These are phyloP conservation scores for Cladosporium cucumerinum DNA, from an alignment of 2,329 filamentous ascomycete genomes.

Conservation along the genomic window DNA sequence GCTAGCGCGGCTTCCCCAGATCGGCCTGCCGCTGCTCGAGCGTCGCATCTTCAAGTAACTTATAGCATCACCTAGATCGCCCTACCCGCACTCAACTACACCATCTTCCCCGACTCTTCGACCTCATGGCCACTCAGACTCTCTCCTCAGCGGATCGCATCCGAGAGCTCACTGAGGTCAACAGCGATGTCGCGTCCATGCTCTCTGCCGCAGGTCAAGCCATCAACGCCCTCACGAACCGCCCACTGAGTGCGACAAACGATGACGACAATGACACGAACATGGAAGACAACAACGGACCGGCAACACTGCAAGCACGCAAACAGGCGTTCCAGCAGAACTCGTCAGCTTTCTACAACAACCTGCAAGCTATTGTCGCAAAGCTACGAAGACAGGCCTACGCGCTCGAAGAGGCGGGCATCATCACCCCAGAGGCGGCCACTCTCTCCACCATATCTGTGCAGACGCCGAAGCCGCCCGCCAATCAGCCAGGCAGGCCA, in stretches of 20 bases:
- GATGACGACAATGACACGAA: constrained; percentile 29
- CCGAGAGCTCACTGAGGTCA: constrained; percentile 74
- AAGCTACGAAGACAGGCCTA: constrained; percentile 71
- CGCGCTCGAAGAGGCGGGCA: constrained; percentile 75
- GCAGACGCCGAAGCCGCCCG: constrained; percentile 20
- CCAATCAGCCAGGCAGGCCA: constrained; percentile 27
- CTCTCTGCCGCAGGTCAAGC: constrained; percentile 60
- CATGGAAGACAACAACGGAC: constrained; percentile 52
- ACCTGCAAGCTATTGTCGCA: constrained; percentile 71
- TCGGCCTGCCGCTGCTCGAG: not conserved
- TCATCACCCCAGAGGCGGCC: constrained; percentile 54
- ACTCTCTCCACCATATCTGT: constrained; percentile 29
- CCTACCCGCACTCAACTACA: not conserved
- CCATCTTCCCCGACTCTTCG: not conserved
- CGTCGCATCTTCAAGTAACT: not conserved
- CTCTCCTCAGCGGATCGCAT: constrained; percentile 74
- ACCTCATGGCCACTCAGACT: constrained; percentile 23
- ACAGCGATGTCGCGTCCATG: constrained; percentile 56
- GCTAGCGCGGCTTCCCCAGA: constrained; percentile 2
- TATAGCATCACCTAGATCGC: not conserved
- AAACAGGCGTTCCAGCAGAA: constrained; percentile 58
- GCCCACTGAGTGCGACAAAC: constrained; percentile 35
- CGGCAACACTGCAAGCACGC: constrained; percentile 50
- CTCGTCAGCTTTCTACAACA: constrained; percentile 62
- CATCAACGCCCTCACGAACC: constrained; percentile 60